These are phyloP conservation scores for Fusarium palustre DNA, from an alignment of 2,329 filamentous ascomycete genomes.

Conservation along the genomic window DNA sequence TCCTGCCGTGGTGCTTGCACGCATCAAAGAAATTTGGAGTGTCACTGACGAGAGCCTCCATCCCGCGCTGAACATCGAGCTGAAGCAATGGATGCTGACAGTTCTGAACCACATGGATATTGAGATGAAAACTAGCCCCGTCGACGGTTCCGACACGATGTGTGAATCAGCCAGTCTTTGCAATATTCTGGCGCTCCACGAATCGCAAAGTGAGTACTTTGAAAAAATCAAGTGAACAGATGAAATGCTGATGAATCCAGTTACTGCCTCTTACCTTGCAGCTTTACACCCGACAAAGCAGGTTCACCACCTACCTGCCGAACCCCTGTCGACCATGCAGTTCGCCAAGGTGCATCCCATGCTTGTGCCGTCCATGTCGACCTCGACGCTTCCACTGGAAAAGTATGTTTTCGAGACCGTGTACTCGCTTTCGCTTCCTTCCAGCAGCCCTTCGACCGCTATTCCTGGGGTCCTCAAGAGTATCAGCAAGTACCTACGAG, in stretches of 20 bases:
- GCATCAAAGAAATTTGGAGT: slow-evolving; percentile 58
- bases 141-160: neutral
- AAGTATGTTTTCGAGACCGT: slow-evolving; percentile 61
- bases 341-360: slow-evolving; percentile 57
- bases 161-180: neutral
- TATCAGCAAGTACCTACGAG: slow-evolving; percentile 66
- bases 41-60: slow-evolving; percentile 25
- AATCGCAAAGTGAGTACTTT: slow-evolving; percentile 58
- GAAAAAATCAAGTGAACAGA: fast-evolving
- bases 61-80: slow-evolving; percentile 60
- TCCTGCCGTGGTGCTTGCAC: slow-evolving; percentile 61
- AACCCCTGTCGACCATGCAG: slow-evolving; percentile 53
- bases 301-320: slow-evolving; percentile 61
- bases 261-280: slow-evolving; percentile 63
- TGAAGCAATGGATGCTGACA: slow-evolving; percentile 71
- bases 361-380: slow-evolving; percentile 53
- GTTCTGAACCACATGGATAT: slow-evolving; percentile 63
- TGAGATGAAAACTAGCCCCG: slow-evolving; percentile 34
- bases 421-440: slow-evolving; percentile 67
- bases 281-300: slow-evolving; percentile 55
- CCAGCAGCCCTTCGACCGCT: slow-evolving; percentile 66
- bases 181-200: slow-evolving; percentile 63
- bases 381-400: slow-evolving; percentile 53
- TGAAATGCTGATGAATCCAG: slow-evolving; percentile 47
- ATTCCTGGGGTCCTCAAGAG: slow-evolving; percentile 67